phyloP scores from a whole-genome alignment of 768 basidiomycete species.

The Lenzites betulinus region DNA sequence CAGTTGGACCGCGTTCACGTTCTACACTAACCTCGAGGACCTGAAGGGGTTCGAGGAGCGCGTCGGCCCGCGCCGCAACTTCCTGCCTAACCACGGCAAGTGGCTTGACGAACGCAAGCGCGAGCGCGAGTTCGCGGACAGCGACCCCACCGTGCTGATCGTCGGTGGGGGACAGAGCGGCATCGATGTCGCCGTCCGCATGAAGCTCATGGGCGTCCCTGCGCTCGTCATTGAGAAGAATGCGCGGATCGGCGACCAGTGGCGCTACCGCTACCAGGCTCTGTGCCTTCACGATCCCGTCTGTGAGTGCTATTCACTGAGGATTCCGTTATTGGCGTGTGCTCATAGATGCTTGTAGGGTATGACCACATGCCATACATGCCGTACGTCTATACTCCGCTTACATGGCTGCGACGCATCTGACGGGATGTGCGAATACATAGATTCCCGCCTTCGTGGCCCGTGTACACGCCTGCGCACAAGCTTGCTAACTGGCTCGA shows the following conservation, averaged over 20 bases:
- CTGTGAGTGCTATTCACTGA: slow-evolving; percentile 45
- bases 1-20: slow-evolving; percentile 48
- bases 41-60: slow-evolving; percentile 48
- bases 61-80: slow-evolving; percentile 37
- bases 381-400: slow-evolving; percentile 37
- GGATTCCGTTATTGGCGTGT: slow-evolving; percentile 30
- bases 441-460: slow-evolving; percentile 63
- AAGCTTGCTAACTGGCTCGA: slow-evolving; percentile 74
- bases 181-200: slow-evolving; percentile 55
- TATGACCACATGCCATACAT: slow-evolving; percentile 44
- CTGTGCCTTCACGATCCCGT: slow-evolving; percentile 68
- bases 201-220: slow-evolving; percentile 52
- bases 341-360: slow-evolving; percentile 30
- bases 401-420: slow-evolving; percentile 49
- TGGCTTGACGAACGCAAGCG: slow-evolving; percentile 42
- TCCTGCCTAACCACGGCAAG: slow-evolving; percentile 41
- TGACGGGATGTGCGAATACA: not conserved
- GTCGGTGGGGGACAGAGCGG: slow-evolving; percentile 57
- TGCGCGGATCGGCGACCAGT: slow-evolving; percentile 60
- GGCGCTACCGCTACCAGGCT: slow-evolving; percentile 67
- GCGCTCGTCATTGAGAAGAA: slow-evolving; percentile 66
- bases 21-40: slow-evolving; percentile 56
- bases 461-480: slow-evolving; percentile 55
- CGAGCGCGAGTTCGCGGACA: slow-evolving; percentile 42
- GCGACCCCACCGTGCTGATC: slow-evolving; percentile 55